Percentiles rank a stretch among this genome's conserved stretches.
Evolutionary conservation across 495 filamentous ascomycete species (phyloP).

Genomic region (Trichoderma erinaceum): DNA sequence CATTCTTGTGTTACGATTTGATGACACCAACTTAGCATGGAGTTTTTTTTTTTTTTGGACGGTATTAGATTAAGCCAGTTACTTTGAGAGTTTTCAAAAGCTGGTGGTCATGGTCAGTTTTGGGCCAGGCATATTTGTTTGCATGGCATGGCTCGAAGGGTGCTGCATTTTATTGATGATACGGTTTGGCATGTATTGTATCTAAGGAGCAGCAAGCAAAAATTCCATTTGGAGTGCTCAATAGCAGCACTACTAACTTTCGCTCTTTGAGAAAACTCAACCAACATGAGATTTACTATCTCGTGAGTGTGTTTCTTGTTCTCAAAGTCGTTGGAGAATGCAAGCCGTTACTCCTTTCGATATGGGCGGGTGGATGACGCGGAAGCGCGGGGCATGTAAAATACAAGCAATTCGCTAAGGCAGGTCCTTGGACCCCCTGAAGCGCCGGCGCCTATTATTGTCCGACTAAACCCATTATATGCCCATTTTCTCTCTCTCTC

Average conservation of each 20-base stretch:
- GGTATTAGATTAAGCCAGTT: not conserved
- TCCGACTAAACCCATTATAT: not conserved
- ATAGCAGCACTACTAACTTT: not conserved
- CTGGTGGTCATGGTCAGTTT: not conserved
- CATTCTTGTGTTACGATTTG: not conserved
- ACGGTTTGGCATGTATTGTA: not conserved
- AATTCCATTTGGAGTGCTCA: not conserved
- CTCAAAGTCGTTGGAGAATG: too few relatives aligned
- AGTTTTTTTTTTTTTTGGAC: constrained; percentile 9
- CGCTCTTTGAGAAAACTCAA: not conserved
- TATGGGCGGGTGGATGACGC: not conserved
- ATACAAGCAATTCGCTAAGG: constrained; percentile 3
- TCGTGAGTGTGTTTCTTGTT: too few relatives aligned
- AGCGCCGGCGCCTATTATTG: not conserved
- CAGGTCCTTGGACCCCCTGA: constrained; percentile 4
- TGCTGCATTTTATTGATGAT: not conserved
- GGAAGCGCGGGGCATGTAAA: not conserved
- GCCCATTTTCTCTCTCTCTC: not conserved
- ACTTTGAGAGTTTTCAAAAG: not conserved
- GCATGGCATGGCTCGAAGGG: constrained; percentile 8
- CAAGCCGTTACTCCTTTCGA: not conserved
- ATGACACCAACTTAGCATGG: constrained; percentile 5
- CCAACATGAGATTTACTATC: too few relatives aligned
- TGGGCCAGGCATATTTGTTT: not conserved
- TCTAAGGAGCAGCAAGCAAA: not conserved